phyloP scores from a whole-genome alignment of 169 alveolate genomes.

The Cryptosporidium viatorum region DNA sequence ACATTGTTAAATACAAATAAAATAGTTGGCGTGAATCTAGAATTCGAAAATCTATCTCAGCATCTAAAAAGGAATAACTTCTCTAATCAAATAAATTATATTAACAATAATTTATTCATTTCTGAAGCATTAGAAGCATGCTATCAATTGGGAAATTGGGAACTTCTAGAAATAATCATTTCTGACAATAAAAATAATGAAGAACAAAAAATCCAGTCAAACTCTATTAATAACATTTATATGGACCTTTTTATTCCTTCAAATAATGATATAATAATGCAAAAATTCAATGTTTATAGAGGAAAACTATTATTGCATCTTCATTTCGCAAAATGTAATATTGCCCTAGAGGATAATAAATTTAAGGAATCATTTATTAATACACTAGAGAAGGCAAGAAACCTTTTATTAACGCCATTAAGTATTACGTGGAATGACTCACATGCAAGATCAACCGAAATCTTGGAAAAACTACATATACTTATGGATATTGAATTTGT shows the following conservation, averaged over 20 bases:
- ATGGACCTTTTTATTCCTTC: constrained; percentile 62
- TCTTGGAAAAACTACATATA: constrained; percentile 48
- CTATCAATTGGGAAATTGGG: constrained; percentile 60
- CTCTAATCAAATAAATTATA: background rate
- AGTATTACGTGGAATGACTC: constrained; percentile 48
- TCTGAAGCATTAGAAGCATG: constrained; percentile 74
- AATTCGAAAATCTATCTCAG: background rate
- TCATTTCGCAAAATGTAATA: background rate
- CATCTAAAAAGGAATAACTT: background rate
- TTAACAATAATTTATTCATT: background rate
- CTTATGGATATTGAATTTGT: constrained; percentile 62
- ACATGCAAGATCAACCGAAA: background rate
- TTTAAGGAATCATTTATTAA: constrained; percentile 31
- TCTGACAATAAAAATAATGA: constrained; percentile 15
- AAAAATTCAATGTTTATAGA: constrained; percentile 45
- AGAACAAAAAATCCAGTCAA: background rate
- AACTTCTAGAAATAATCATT: constrained; percentile 3
- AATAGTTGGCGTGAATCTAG: background rate
- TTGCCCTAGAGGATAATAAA: background rate
- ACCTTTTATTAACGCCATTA: constrained; percentile 17
- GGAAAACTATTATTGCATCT: constrained; percentile 61
- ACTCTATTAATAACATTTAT: constrained; percentile 6
- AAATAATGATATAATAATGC: constrained; percentile 40
- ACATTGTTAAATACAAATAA: background rate
- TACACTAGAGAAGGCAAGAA: constrained; percentile 56